Evolutionary conservation across 176 grass and related monocot species (phyloP).

Genomic region (Metroxylon sagu): DNA sequence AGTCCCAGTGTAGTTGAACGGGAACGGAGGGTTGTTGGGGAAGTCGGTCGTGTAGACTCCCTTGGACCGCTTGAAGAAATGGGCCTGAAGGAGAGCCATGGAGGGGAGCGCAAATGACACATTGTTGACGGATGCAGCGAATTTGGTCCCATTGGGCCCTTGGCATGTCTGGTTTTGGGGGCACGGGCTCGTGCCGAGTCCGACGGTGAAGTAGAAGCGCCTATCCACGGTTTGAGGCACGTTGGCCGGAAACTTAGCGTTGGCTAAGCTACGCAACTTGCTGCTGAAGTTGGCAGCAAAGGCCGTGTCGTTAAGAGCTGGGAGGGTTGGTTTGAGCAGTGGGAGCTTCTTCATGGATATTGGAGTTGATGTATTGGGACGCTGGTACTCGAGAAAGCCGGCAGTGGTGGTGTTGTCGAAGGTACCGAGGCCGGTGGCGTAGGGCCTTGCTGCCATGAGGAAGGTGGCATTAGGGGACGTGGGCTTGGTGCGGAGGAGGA

Average conservation of each 20-base stretch:
- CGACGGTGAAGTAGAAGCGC: slow-evolving; percentile 54
- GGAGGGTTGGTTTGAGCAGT: slow-evolving; percentile 22
- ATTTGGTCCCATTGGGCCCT: slow-evolving; percentile 60
- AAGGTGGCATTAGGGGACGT: slow-evolving; percentile 19
- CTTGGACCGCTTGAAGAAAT: slow-evolving; percentile 34
- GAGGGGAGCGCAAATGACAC: slow-evolving; percentile 42
- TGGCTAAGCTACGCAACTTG: slow-evolving; percentile 42
- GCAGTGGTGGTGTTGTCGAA: slow-evolving; percentile 74
- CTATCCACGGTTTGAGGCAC: slow-evolving; percentile 42
- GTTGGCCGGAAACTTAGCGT: slow-evolving; percentile 16
- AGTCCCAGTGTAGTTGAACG: slow-evolving; percentile 67
- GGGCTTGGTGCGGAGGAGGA: slow-evolving; percentile 41
- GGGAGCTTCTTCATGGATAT: background rate
- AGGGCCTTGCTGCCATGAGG: slow-evolving; percentile 55
- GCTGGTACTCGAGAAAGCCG: slow-evolving; percentile 40
- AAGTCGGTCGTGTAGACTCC: slow-evolving; percentile 52
- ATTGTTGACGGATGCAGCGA: slow-evolving; percentile 68
- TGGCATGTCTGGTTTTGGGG: slow-evolving; percentile 60
- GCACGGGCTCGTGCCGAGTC: slow-evolving; percentile 60
- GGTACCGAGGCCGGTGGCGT: slow-evolving; percentile 38
- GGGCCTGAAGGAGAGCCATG: slow-evolving; percentile 44
- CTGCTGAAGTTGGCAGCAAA: slow-evolving; percentile 28
- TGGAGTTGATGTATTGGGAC: background rate
- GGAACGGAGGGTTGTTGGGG: slow-evolving; percentile 35
- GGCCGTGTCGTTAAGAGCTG: slow-evolving; percentile 51